These are phyloP conservation scores for Phoenix dactylifera DNA, from an alignment of 176 grass and related monocot species.

Conservation along the genomic window DNA sequence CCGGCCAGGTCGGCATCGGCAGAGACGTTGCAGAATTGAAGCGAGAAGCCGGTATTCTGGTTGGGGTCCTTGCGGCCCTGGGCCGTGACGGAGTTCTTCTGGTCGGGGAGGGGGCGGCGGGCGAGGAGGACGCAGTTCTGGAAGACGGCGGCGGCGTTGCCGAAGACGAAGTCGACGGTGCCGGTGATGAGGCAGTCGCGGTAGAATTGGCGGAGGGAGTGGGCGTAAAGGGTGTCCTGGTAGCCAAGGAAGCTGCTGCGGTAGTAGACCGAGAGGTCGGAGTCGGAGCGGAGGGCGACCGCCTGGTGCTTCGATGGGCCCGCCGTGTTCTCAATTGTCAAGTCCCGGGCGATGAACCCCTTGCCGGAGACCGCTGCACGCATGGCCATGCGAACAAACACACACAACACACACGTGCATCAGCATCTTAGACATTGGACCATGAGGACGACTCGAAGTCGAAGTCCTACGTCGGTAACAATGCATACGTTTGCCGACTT, in stretches of 20 bases:
- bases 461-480: too few relatives aligned
- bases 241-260: slow-evolving; percentile 61
- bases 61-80: slow-evolving; percentile 46
- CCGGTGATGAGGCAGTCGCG: slow-evolving; percentile 50
- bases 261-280: slow-evolving; percentile 79
- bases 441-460: too few relatives aligned
- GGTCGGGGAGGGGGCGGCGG: slow-evolving; percentile 23
- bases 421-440: background rate
- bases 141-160: slow-evolving; percentile 71
- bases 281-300: slow-evolving; percentile 63
- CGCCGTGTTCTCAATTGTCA: slow-evolving; percentile 80
- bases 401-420: background rate
- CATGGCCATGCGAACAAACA: background rate
- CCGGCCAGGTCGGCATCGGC: slow-evolving; percentile 3
- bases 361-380: too few relatives aligned
- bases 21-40: slow-evolving; percentile 69
- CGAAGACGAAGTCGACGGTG: slow-evolving; percentile 91
- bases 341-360: slow-evolving; percentile 57
- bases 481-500: too few relatives aligned
- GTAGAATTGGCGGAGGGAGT: slow-evolving; percentile 85
- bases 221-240: slow-evolving; percentile 96
- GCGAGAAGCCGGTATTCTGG: slow-evolving; percentile 61
- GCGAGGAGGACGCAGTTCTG: slow-evolving; percentile 42
- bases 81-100: slow-evolving; percentile 71
- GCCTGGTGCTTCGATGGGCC: slow-evolving; percentile 65